Percentiles rank a stretch among this genome's conserved stretches.
Evolutionary conservation across 768 basidiomycete genomes (phyloP).

Genomic region (Paxillus ammoniavirescens): DNA sequence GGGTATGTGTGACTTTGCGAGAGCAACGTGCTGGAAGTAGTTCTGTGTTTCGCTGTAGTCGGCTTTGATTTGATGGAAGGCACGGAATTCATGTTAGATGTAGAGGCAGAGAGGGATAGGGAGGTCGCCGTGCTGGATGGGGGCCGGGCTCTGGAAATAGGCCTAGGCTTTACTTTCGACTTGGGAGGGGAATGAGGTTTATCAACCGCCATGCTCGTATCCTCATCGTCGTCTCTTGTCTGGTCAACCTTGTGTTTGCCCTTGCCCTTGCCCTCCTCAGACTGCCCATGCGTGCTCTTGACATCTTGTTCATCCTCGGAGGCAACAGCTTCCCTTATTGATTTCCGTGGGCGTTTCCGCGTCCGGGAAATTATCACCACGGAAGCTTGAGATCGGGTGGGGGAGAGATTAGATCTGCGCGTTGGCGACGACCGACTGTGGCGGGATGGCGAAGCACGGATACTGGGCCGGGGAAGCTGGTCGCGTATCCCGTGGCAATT

Average conservation of each 20-base stretch:
- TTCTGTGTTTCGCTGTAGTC: constrained; percentile 9
- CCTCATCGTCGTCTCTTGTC: neutral
- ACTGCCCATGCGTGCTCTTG: constrained; percentile 6
- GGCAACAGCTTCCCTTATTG: constrained; percentile 15
- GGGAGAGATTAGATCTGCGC: constrained; percentile 25
- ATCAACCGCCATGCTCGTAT: constrained; percentile 10
- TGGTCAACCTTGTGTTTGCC: neutral
- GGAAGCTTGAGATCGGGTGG: constrained; percentile 19
- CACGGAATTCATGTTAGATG: neutral
- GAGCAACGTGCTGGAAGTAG: constrained; percentile 14
- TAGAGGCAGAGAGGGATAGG: neutral
- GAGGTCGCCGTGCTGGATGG: constrained; percentile 8
- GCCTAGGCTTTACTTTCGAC: constrained; percentile 12
- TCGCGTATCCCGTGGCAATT: constrained; percentile 50
- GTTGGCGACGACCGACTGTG: constrained; percentile 8
- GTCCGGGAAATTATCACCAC: constrained; percentile 2
- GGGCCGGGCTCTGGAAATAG: constrained; percentile 6
- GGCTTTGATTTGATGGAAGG: constrained; percentile 3
- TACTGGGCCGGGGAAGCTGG: constrained; percentile 10
- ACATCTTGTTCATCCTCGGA: constrained; percentile 20
- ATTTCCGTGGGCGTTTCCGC: constrained; percentile 26
- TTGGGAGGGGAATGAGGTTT: constrained; percentile 5
- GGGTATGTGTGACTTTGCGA: constrained; percentile 19
- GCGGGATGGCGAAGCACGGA: constrained; percentile 2
- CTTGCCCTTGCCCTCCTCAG: constrained; percentile 2